phyloP scores from a whole-genome alignment of 495 filamentous ascomycete genomes.

The Tricharina praecox region DNA sequence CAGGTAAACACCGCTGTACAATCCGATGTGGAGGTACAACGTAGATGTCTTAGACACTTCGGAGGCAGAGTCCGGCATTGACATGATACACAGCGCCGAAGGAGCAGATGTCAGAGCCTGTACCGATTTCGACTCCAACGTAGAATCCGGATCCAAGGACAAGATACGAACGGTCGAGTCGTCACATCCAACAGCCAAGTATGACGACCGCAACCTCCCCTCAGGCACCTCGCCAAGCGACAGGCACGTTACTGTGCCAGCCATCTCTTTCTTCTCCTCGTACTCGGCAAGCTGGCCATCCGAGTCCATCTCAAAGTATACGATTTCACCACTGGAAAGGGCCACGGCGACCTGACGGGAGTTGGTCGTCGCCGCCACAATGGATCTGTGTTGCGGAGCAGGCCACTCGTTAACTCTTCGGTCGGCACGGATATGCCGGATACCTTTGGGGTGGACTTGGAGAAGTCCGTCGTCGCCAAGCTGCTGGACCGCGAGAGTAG shows the following conservation, averaged over 20 bases:
- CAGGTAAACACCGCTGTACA: slow-evolving; percentile 88
- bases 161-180: slow-evolving; percentile 89
- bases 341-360: slow-evolving; percentile 84
- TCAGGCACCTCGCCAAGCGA: slow-evolving; percentile 88
- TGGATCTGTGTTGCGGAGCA: slow-evolving; percentile 77
- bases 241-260: slow-evolving; percentile 81
- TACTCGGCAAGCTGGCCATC: slow-evolving; percentile 86
- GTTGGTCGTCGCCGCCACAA: slow-evolving; percentile 91
- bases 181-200: slow-evolving; percentile 89
- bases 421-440: slow-evolving; percentile 68
- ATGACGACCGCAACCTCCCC: slow-evolving; percentile 68
- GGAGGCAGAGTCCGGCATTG: slow-evolving; percentile 63
- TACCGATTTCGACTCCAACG: slow-evolving; percentile 78
- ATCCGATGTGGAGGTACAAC: slow-evolving; percentile 82
- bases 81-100: slow-evolving; percentile 77
- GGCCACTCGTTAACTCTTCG: slow-evolving; percentile 86
- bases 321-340: slow-evolving; percentile 84
- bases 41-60: slow-evolving; percentile 54
- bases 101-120: slow-evolving; percentile 83
- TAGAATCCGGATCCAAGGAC: slow-evolving; percentile 75
- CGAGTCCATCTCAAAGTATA: slow-evolving; percentile 91
- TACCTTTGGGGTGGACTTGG: slow-evolving; percentile 88
- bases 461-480: slow-evolving; percentile 83
- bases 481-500: slow-evolving; percentile 83
- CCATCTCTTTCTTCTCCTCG: slow-evolving; percentile 89